A percentile compares a stretch with the other conserved stretches of the same genome.
Evolutionary conservation across 495 filamentous ascomycete species (phyloP).

Genomic region (Neurospora sp.): DNA sequence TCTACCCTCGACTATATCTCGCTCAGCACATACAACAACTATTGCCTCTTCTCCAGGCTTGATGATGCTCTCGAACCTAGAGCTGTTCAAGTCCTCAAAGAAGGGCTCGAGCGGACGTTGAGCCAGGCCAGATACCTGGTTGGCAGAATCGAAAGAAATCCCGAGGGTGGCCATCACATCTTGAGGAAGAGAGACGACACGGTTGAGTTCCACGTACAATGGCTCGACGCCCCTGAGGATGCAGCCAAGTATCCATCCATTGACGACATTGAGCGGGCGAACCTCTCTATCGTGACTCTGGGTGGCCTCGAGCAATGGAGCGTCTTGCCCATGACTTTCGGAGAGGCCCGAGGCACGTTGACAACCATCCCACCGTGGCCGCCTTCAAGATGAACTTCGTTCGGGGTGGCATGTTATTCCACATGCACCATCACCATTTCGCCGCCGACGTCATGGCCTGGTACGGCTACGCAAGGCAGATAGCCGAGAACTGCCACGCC

Average conservation of each 20-base stretch:
- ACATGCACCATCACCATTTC: slow-evolving; percentile 36
- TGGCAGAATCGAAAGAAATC: slow-evolving; percentile 33
- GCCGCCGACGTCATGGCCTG: slow-evolving; percentile 35
- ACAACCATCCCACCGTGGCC: slow-evolving; percentile 22
- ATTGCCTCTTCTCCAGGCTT: slow-evolving; percentile 32
- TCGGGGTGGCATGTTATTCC: slow-evolving; percentile 31
- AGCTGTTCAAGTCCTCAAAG: slow-evolving; percentile 19
- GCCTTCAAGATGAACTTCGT: slow-evolving; percentile 36
- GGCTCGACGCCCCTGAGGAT: slow-evolving; percentile 22
- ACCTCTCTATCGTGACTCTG: slow-evolving; percentile 19
- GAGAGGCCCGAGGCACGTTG: slow-evolving; percentile 27
- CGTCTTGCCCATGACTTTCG: slow-evolving; percentile 29
- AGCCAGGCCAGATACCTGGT: slow-evolving; percentile 31
- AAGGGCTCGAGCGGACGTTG: slow-evolving; percentile 32
- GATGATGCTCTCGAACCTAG: slow-evolving; percentile 20
- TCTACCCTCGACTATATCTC: slow-evolving; percentile 27
- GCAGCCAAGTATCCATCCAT: slow-evolving; percentile 20
- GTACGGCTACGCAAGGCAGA: slow-evolving; percentile 26
- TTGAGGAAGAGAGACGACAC: slow-evolving; percentile 32
- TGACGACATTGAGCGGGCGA: slow-evolving; percentile 18
- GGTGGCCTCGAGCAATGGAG: slow-evolving; percentile 24
- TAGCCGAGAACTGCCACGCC: slow-evolving; percentile 34
- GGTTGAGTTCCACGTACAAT: slow-evolving; percentile 31
- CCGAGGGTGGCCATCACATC: slow-evolving; percentile 24
- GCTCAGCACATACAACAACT: slow-evolving; percentile 22